A percentile compares a stretch with the other conserved stretches of the same genome.
phyloP scores from a whole-genome alignment of 768 basidiomycete species.

The Pleurotus ostreatus region DNA sequence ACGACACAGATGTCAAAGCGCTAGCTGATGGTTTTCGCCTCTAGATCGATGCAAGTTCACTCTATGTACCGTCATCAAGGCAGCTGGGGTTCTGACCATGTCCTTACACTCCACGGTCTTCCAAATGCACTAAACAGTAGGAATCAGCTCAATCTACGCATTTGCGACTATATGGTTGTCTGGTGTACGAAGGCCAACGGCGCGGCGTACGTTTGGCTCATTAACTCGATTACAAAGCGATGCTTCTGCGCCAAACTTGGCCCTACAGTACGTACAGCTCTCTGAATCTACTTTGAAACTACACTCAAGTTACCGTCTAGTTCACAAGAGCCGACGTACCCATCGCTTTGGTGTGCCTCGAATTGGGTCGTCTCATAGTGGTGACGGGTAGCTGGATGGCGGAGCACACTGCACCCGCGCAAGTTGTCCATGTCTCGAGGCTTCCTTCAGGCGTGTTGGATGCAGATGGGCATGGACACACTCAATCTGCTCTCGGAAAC shows the following conservation, averaged over 20 bases:
- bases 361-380: neutral
- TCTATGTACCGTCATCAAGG: neutral
- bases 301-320: neutral
- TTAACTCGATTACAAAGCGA: neutral
- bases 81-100: neutral
- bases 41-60: neutral
- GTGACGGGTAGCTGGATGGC: neutral
- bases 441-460: neutral
- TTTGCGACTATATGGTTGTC: neutral
- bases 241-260: neutral
- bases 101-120: neutral
- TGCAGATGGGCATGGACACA: too few relatives aligned
- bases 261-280: neutral
- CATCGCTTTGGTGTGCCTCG: neutral
- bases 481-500: neutral
- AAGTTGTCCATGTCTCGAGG: neutral
- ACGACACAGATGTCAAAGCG: neutral
- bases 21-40: neutral
- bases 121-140: neutral
- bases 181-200: neutral
- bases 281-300: neutral
- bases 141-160: neutral
- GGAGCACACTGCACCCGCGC: neutral
- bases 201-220: neutral
- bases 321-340: neutral